phyloP scores from a whole-genome alignment of 1,139 yeast genomes.

The Pichia norvegensis region DNA sequence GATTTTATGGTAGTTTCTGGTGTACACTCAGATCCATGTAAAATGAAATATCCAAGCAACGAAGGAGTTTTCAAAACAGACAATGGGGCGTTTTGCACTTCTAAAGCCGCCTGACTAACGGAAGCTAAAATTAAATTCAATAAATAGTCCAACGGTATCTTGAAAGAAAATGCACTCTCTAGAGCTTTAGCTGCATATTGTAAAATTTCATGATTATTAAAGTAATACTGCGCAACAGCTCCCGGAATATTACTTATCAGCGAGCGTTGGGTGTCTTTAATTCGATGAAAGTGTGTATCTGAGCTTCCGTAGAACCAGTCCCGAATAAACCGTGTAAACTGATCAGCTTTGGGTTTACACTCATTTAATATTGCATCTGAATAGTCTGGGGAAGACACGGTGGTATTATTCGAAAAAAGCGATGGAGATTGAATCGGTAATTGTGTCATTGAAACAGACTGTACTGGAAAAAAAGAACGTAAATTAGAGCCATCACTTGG shows the following conservation, averaged over 20 bases:
- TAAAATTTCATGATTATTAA: background rate
- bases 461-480: too few relatives aligned
- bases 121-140: background rate
- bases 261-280: background rate
- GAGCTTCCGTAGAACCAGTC: background rate
- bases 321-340: background rate
- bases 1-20: background rate
- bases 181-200: background rate
- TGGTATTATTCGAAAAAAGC: background rate
- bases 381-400: background rate
- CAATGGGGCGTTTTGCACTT: background rate
- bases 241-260: background rate
- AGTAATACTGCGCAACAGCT: background rate
- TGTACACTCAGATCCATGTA: background rate
- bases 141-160: background rate
- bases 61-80: background rate
- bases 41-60: background rate
- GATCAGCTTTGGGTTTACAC: background rate
- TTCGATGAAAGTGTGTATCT: background rate
- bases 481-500: too few relatives aligned
- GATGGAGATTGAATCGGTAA: too few relatives aligned
- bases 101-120: background rate
- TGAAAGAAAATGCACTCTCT: background rate
- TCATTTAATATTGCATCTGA: too few relatives aligned
- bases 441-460: too few relatives aligned